phyloP scores from a whole-genome alignment of 176 grass and related monocot species.

The Tillandsia fasciculata region DNA sequence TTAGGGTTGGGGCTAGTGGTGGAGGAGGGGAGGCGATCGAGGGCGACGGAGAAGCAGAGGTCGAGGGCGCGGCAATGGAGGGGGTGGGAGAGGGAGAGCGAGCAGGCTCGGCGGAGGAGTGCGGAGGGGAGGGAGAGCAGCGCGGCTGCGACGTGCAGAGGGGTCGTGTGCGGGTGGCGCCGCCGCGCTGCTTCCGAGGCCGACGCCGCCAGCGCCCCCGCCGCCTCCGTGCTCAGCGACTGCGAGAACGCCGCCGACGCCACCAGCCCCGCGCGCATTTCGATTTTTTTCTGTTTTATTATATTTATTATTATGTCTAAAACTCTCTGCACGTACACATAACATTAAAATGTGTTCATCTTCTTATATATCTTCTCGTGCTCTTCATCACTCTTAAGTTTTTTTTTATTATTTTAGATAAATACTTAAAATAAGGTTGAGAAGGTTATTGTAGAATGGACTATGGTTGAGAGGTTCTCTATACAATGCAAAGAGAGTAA shows the following conservation, averaged over 20 bases:
- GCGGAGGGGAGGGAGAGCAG: conserved; percentile 55
- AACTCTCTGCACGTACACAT: not conserved
- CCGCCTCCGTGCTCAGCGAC: conserved; percentile 54
- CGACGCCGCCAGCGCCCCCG: conserved; percentile 41
- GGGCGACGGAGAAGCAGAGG: conserved; percentile 74
- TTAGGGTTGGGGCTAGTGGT: conserved; percentile 16
- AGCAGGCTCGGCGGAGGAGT: conserved; percentile 55
- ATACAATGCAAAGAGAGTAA: no score
- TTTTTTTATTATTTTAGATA: no score
- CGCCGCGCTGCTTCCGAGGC: conserved; percentile 48
- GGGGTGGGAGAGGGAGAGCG: conserved; percentile 32
- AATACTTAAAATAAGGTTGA: no score
- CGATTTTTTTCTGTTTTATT: conserved; percentile 24
- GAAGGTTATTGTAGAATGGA: no score
- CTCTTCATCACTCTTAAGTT: no score
- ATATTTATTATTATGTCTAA: conserved; percentile 10
- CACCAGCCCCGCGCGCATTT: conserved; percentile 10
- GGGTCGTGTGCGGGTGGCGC: conserved; percentile 64
- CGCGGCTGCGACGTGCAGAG: conserved; percentile 58
- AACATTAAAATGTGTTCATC: no score
- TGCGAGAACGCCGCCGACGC: conserved; percentile 29
- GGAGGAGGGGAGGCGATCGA: conserved; percentile 56
- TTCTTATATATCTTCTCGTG: no score
- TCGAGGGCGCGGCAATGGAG: conserved; percentile 78
- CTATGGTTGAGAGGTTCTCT: no score